A percentile compares a stretch with the other conserved stretches of the same genome.
These are phyloP conservation scores for Polyporus tsugae DNA, from an alignment of 1,284 basidiomycete species.

Conservation along the genomic window DNA sequence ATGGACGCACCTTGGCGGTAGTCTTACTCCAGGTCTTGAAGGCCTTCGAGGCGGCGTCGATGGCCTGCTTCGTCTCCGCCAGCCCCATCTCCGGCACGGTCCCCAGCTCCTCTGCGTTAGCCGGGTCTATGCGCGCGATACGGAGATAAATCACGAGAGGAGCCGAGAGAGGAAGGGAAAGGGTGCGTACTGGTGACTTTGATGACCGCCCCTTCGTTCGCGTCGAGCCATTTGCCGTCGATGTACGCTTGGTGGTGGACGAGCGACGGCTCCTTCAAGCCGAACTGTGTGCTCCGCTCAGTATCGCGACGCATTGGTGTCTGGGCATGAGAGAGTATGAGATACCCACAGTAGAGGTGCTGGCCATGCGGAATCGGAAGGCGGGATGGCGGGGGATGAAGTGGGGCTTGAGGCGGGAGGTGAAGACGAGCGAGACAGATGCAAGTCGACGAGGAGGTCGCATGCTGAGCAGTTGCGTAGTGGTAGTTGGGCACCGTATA, in stretches of 20 bases:
- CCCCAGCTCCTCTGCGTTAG: slow-evolving; percentile 82
- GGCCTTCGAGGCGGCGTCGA: slow-evolving; percentile 77
- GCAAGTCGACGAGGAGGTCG: slow-evolving; percentile 9
- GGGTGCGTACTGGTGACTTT: slow-evolving; percentile 73
- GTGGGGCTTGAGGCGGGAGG: slow-evolving; percentile 19
- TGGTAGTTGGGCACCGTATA: no score
- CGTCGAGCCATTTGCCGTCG: slow-evolving; percentile 84
- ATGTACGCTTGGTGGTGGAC: slow-evolving; percentile 82
- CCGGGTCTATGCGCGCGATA: slow-evolving; percentile 69
- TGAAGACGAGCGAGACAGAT: slow-evolving; percentile 18
- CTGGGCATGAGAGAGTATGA: no score
- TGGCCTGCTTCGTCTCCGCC: slow-evolving; percentile 82
- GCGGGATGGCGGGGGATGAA: slow-evolving; percentile 26
- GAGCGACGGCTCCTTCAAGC: slow-evolving; percentile 78
- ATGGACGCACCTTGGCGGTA: slow-evolving; percentile 71
- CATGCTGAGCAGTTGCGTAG: slow-evolving; percentile 6
- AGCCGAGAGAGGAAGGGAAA: slow-evolving; percentile 6
- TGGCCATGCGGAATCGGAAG: slow-evolving; percentile 39
- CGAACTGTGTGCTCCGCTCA: slow-evolving; percentile 55
- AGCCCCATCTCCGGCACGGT: slow-evolving; percentile 89
- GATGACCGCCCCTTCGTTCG: slow-evolving; percentile 77
- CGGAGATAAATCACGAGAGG: not conserved
- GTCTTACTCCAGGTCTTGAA: slow-evolving; percentile 87
- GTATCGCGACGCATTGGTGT: not conserved
- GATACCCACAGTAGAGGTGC: slow-evolving; percentile 32